Base-by-base conservation (phyloP, 2,329 filamentous ascomycete species). In the Neofusicoccum ribis region DNA sequence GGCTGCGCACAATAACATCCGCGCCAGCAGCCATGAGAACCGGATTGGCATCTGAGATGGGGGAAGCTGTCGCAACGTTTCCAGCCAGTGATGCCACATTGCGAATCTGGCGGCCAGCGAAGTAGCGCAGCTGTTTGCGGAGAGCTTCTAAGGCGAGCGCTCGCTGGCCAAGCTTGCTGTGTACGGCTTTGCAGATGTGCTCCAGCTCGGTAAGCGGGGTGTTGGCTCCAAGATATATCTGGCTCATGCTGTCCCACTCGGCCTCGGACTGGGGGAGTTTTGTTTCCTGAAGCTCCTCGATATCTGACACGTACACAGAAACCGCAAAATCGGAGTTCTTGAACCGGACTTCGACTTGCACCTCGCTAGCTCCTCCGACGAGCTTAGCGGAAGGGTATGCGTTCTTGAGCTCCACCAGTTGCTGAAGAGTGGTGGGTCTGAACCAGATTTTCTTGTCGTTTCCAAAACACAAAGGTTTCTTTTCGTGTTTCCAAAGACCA, bases 321-420 rank as follows among this genome's bases (percentile, higher is more conserved):
- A 92, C 88, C 0, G 91, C 89, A 73, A 97, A 98, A 70, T 92
- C 87, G 77, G 96, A 86, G 2, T 91, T 92, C 80, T 98, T 98
- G 85, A 98, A 98, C 76, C 96, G 96, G 78, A 96, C 91, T 77
- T 98, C 94, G 64, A 98, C 97, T 78, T 98, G 94, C 0, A 94
- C 97, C 78, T 98, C 94, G 12, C 92, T 96, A 73, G 93, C 96
- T 67, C 94, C 94, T 50, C 93, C 93, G 61, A 98, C 95, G 65
- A 98, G 88, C 78, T 98, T 98, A 5, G 93, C 92, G n/a, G 89
- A 88, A 0, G 94, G 94, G 68, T 92, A 89, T 0, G 87, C 88
- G 70, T 85, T 87, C 81, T 97, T 98, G 78, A 98, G 93, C 73
- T 96, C 89, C 14, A 97, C 83, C 9, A 98, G 83, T 73, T 98